phyloP scores from a whole-genome alignment of 345 rosid genomes.

The Eucalyptus dawsonii region DNA sequence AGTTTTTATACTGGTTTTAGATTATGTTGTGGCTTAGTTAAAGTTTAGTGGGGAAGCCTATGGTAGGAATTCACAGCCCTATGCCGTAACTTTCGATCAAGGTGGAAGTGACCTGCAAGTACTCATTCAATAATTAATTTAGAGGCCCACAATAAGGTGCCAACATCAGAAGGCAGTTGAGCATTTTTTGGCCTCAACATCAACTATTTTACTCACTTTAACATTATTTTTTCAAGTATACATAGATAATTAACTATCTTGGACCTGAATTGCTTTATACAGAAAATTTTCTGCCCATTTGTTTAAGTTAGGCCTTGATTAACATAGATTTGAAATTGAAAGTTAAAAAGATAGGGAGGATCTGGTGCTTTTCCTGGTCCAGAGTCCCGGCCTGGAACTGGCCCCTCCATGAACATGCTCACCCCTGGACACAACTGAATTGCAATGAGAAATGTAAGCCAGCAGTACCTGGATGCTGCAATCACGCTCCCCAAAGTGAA shows the following conservation, averaged over 20 bases:
- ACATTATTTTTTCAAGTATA: not conserved
- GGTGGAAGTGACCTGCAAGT: not conserved
- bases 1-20: not conserved
- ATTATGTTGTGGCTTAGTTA: not conserved
- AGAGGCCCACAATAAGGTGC: not conserved
- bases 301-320: not conserved
- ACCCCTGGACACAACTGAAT: not conserved
- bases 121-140: not conserved
- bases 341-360: not conserved
- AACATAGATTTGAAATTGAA: not conserved
- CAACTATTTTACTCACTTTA: not conserved
- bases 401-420: not conserved
- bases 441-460: not conserved
- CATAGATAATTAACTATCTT: not conserved
- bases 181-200: not conserved
- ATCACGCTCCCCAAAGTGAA: slow-evolving; percentile 99
- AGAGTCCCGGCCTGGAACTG: not conserved
- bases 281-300: not conserved
- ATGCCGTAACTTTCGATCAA: not conserved
- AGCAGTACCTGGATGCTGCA: slow-evolving; percentile 91
- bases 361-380: not conserved
- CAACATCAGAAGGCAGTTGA: not conserved
- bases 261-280: not conserved
- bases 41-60: not conserved
- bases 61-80: not conserved